These are phyloP conservation scores for Verbena officinalis DNA, from an alignment of 257 asterid genomes.

Conservation along the genomic window DNA sequence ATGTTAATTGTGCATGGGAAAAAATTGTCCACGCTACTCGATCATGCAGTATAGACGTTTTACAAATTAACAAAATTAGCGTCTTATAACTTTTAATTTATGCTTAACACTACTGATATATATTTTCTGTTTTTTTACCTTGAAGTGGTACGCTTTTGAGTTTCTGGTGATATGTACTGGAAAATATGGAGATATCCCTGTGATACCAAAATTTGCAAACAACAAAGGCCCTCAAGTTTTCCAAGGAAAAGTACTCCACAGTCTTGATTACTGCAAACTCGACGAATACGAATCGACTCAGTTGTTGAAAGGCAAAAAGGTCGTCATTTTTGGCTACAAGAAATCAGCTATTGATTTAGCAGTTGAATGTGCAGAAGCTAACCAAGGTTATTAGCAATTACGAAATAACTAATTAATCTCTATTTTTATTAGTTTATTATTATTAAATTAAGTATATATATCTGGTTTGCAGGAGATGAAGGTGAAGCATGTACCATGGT, in stretches of 20 bases:
- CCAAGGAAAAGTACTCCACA: constrained; percentile 69
- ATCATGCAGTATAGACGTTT: no score
- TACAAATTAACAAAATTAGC: no score
- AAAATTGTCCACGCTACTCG: no score
- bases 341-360: constrained; percentile 92
- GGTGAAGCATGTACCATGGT: constrained; percentile 85
- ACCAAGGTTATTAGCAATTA: constrained; percentile 56
- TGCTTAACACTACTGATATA: background rate
- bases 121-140: background rate
- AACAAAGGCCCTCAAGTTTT: constrained; percentile 75
- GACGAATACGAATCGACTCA: constrained; percentile 50
- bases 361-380: constrained; percentile 84
- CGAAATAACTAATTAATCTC: no score
- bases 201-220: constrained; percentile 55
- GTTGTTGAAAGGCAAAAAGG: constrained; percentile 63
- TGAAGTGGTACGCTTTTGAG: constrained; percentile 76
- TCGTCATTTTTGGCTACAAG: constrained; percentile 77
- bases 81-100: background rate
- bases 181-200: constrained; percentile 84
- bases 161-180: constrained; percentile 82
- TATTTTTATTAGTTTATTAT: no score
- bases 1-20: no score
- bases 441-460: background rate
- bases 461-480: constrained; percentile 49
- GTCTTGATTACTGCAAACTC: constrained; percentile 79